Base-by-base conservation (phyloP, 768 basidiomycete species). In the Auricularia sp. region DNA sequence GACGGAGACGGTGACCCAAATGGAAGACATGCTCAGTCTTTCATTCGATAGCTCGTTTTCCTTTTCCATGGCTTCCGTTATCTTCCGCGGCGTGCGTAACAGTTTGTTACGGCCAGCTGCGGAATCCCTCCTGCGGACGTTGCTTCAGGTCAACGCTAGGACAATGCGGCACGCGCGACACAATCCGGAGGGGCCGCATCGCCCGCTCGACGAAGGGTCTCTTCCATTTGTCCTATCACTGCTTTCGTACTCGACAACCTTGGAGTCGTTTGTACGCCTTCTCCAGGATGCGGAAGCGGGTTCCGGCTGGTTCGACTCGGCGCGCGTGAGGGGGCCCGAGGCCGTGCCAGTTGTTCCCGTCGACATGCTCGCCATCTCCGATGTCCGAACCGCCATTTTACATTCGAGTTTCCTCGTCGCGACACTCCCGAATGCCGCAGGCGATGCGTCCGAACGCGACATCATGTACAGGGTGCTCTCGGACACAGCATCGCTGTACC, bases 11-110 rank as follows among this genome's bases (percentile, higher is more conserved):
- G 83, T 87, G 0, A 77, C 77, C 39, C 87, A 91, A 70, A 77
- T 96, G 39, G 93, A 95, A 67, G 81, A 84, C 42, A 74, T 88
- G 53, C 77, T 91, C 18, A 83, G 84, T 47, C 75, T 96, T 33
- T 90, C 89, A 0, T 95, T 94, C 75, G 87, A 89, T 36, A 74
- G 76, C 29, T 87, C 79, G 72, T 89, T 93, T 75, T 89, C 90
- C 4, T 91, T 95, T 74, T 86, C 90, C 11, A 74, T 97, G 23
- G 86, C 91, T 1, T 80, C 90, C 0, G 82, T 92, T 67, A 84
- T 96, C 58, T 91, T 93, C 82, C 93, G 94, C 71, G 93, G 92
- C 47, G 76, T 93, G 64, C 84, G 93, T 33, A 85, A 87, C 68
- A 79, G 84, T 2, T 78, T 80, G 2, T 79, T 92, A 67, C 83